phyloP scores from a whole-genome alignment of 2,329 filamentous ascomycete genomes.

The Harringtonia lauricola region DNA sequence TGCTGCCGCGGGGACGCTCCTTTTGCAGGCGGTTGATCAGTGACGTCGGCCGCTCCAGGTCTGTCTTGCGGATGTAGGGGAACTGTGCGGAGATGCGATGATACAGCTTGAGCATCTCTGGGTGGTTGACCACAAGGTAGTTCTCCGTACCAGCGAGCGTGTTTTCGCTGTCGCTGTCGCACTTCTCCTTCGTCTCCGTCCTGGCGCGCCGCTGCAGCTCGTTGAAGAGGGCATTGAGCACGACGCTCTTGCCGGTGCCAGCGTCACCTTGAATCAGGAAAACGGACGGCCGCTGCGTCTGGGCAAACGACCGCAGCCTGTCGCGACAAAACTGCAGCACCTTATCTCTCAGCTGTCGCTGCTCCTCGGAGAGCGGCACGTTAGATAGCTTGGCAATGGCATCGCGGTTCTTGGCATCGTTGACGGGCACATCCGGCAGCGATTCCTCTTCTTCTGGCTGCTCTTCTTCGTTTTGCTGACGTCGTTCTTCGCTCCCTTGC shows the following conservation, averaged over 20 bases:
- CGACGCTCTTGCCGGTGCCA: conserved; percentile 6
- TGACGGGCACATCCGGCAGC: neutral
- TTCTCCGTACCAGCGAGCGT: conserved; percentile 2
- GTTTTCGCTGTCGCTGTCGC: neutral
- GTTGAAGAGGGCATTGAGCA: conserved; percentile 6
- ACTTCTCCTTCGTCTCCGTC: neutral
- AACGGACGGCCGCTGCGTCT: conserved; percentile 3
- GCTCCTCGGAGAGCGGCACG: conserved; percentile 5
- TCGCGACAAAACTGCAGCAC: conserved; percentile 5
- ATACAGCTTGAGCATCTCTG: conserved; percentile 7
- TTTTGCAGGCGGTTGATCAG: conserved; percentile 6
- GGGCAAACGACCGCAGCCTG: neutral
- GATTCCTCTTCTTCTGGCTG: neutral
- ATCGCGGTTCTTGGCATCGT: neutral
- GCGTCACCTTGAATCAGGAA: conserved; percentile 6
- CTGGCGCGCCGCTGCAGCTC: conserved; percentile 2
- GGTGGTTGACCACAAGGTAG: conserved; percentile 7
- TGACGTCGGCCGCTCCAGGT: conserved; percentile 6
- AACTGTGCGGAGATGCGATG: conserved; percentile 6
- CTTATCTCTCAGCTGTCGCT: conserved; percentile 1
- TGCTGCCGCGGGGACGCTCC: neutral
- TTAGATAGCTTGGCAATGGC: conserved; percentile 5
- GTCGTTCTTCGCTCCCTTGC: neutral
- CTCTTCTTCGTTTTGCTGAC: neutral
- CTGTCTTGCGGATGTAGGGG: conserved; percentile 5